phyloP scores from a whole-genome alignment of 2,329 filamentous ascomycete genomes.

The Cercospora sp. region DNA sequence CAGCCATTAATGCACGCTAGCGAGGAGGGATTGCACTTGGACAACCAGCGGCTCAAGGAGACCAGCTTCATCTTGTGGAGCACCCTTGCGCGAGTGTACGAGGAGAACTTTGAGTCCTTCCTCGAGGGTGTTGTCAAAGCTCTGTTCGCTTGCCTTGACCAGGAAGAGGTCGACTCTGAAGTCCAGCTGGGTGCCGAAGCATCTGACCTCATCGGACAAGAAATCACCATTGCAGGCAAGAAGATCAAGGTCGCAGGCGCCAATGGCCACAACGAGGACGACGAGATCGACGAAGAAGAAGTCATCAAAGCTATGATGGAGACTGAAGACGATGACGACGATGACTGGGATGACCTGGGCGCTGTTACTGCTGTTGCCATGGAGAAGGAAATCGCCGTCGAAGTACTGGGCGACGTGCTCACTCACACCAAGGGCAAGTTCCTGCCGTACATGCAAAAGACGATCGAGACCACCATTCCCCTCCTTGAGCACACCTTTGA shows the following conservation, averaged over 20 bases:
- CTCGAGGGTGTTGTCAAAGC: conserved; percentile 75
- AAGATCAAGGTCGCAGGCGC: conserved; percentile 77
- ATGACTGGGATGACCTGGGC: conserved; percentile 79
- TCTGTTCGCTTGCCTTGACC: conserved; percentile 80
- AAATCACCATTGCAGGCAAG: conserved; percentile 77
- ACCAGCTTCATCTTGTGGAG: conserved; percentile 98
- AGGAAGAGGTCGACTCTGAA: conserved; percentile 82
- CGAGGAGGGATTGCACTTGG: conserved; percentile 84
- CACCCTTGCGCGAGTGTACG: conserved; percentile 89
- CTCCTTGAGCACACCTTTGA: conserved; percentile 89
- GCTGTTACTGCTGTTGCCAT: conserved; percentile 86
- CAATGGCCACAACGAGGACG: conserved; percentile 49
- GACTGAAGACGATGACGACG: conserved; percentile 60
- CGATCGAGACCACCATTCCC: conserved; percentile 75
- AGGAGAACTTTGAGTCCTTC: conserved; percentile 77
- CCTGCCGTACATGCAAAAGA: conserved; percentile 84
- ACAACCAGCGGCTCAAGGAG: conserved; percentile 87
- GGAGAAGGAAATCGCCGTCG: conserved; percentile 96
- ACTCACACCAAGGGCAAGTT: conserved; percentile 78
- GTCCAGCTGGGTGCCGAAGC: conserved; percentile 73
- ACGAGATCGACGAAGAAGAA: conserved; percentile 61
- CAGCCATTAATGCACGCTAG: conserved; percentile 87
- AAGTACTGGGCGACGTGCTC: conserved; percentile 91
- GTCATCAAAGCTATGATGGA: conserved; percentile 53
- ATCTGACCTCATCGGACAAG: conserved; percentile 71